phyloP scores from a whole-genome alignment of 2,329 filamentous ascomycete genomes.

The Metarhizium rileyi region DNA sequence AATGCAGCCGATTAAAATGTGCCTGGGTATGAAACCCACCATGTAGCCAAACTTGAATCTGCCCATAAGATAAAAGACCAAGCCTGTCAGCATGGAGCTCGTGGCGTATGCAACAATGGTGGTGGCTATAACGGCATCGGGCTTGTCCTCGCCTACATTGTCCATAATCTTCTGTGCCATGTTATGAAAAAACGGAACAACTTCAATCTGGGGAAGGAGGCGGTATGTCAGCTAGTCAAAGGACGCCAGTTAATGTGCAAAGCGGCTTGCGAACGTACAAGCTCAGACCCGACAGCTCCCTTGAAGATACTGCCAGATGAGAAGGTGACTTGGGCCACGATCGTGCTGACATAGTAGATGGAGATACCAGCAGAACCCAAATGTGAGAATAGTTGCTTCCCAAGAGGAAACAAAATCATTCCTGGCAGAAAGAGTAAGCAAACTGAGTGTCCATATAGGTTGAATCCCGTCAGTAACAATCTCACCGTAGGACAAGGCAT shows the following conservation, averaged over 20 bases:
- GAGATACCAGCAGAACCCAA: slow-evolving; percentile 91
- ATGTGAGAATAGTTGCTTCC: slow-evolving; percentile 72
- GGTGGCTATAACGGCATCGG: slow-evolving; percentile 82
- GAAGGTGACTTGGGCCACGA: slow-evolving; percentile 84
- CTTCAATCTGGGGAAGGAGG: slow-evolving; percentile 82
- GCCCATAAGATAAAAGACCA: slow-evolving; percentile 88
- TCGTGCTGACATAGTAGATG: slow-evolving; percentile 97
- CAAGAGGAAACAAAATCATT: slow-evolving; percentile 91
- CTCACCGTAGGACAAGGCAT: slow-evolving; percentile 84
- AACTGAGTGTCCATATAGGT: neutral
- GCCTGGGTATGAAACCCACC: slow-evolving; percentile 92
- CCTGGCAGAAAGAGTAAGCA: slow-evolving; percentile 32
- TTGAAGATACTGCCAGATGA: slow-evolving; percentile 81
- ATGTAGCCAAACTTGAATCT: slow-evolving; percentile 80
- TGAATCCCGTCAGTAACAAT: slow-evolving; percentile 2
- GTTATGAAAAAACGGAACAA: slow-evolving; percentile 97
- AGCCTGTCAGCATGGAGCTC: slow-evolving; percentile 82
- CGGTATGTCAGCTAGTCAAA: neutral
- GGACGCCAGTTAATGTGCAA: neutral
- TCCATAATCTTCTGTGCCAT: slow-evolving; percentile 87
- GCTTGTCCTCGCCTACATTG: slow-evolving; percentile 67
- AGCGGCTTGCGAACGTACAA: slow-evolving; percentile 44
- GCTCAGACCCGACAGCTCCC: slow-evolving; percentile 86
- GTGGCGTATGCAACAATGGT: slow-evolving; percentile 86
- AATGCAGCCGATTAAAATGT: slow-evolving; percentile 94